A percentile compares a stretch with the other conserved stretches of the same genome.
These are phyloP conservation scores for Nicotiana benthamiana DNA, from an alignment of 257 asterid species.

Conservation along the genomic window DNA sequence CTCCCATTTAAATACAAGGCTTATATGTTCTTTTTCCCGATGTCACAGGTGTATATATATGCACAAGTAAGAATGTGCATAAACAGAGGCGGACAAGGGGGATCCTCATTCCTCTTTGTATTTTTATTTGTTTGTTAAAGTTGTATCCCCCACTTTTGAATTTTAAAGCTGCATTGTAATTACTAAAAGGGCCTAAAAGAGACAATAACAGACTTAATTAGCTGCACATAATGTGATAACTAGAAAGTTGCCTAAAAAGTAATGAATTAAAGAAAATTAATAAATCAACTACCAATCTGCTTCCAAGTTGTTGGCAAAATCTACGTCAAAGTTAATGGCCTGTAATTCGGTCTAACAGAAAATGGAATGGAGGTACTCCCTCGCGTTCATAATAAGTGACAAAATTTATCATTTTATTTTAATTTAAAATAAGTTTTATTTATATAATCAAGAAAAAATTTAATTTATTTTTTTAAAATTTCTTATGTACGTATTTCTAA, in stretches of 20 bases:
- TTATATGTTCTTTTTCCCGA: too few relatives aligned
- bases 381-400: too few relatives aligned
- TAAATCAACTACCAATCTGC: background rate
- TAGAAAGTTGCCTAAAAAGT: background rate
- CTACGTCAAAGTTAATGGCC: background rate
- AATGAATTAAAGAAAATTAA: background rate
- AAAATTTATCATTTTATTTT: too few relatives aligned
- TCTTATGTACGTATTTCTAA: too few relatives aligned
- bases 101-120: background rate
- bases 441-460: too few relatives aligned
- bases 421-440: too few relatives aligned
- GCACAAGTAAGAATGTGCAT: background rate
- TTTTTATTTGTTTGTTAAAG: too few relatives aligned
- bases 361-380: background rate
- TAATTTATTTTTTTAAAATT: too few relatives aligned
- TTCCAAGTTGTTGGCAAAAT: background rate
- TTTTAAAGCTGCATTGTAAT: background rate
- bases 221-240: background rate
- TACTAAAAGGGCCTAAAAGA: background rate
- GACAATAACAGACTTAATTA: background rate
- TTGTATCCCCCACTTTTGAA: background rate
- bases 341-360: background rate
- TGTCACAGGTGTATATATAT: background rate
- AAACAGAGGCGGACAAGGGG: background rate
- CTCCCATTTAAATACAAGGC: too few relatives aligned